Base-by-base conservation (phyloP, 805 yeast genomes). In the Nakazawaea ernobii region DNA sequence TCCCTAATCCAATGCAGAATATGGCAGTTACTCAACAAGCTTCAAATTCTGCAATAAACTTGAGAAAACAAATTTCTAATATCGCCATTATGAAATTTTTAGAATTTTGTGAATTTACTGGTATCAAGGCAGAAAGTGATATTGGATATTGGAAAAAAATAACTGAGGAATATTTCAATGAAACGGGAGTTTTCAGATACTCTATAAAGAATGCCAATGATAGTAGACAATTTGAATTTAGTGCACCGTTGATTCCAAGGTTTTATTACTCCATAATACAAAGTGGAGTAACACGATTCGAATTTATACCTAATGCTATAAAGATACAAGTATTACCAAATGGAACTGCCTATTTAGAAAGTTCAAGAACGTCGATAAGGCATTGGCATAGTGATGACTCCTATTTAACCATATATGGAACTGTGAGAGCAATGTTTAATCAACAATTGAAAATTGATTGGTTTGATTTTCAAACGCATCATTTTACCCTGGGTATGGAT, bases 381-480 rank as follows among this genome's bases (percentile, higher is more conserved):
- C 75, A 73, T 53, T 70, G 75, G 61, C 86, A 80, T 58, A 62
- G 67, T 2, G 95, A 87, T 62, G 95, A 94, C 0, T 81, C 91
- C 2, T 74, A 74, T 54, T 79, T 86, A 8, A 73, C 77, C 8
- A 75, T 83, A 42, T 69, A 71, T 49, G 87, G 92, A 0, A 77
- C 77, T 15, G 63, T 82, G 37, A 79, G 80, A 52, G 77, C 86
- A 8, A 68, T 79, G 6, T 75, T 88, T 65, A 82, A 79, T 57
- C 69, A 82, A 30, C 75, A 73, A 45, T 67, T 86, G 51, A 74
- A 77, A 52, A 75, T 89, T 28, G 95, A 87, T 53, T 84, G 86
- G 79, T 60, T 84, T 38, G 95, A 86, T 56, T 67, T 84, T 52
- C 75, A 74, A 26, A 62, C 75, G 4, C 71, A 69, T 46, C 69